Evolutionary conservation across 345 rosid genomes (phyloP).

Genomic region (Rhodamnia argentea): DNA sequence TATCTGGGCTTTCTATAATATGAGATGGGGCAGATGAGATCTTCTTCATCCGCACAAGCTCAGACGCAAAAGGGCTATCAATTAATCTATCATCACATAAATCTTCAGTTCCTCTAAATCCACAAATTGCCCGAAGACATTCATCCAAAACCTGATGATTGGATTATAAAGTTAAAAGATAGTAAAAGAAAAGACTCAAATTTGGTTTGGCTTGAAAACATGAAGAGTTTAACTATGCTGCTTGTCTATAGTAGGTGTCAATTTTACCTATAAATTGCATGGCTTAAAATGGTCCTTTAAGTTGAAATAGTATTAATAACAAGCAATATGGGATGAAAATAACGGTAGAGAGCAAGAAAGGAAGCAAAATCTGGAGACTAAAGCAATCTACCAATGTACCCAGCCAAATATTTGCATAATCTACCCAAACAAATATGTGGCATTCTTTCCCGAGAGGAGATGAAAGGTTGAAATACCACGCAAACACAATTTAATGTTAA

Average conservation of each 20-base stretch:
- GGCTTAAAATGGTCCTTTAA: background rate
- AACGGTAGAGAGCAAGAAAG: background rate
- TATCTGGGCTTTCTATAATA: constrained; percentile 35
- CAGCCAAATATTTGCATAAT: background rate
- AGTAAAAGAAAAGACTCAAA: background rate
- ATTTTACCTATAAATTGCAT: background rate
- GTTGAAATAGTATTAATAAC: background rate
- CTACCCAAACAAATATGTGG: background rate
- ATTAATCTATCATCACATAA: constrained; percentile 48
- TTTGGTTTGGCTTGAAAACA: background rate
- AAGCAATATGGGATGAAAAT: background rate
- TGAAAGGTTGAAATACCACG: background rate
- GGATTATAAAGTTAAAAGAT: background rate
- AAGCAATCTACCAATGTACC: background rate
- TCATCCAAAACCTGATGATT: constrained; percentile 74
- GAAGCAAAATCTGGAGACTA: background rate
- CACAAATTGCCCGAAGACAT: constrained; percentile 83
- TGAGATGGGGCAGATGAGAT: constrained; percentile 88
- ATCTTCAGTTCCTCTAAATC: constrained; percentile 90
- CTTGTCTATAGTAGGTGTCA: background rate
- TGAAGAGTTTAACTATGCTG: background rate
- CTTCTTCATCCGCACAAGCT: constrained; percentile 58
- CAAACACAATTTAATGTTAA: background rate
- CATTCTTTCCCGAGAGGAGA: background rate
- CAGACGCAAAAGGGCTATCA: constrained; percentile 77